phyloP scores from a whole-genome alignment of 257 asterid genomes.

The Plectranthus barbatus region DNA sequence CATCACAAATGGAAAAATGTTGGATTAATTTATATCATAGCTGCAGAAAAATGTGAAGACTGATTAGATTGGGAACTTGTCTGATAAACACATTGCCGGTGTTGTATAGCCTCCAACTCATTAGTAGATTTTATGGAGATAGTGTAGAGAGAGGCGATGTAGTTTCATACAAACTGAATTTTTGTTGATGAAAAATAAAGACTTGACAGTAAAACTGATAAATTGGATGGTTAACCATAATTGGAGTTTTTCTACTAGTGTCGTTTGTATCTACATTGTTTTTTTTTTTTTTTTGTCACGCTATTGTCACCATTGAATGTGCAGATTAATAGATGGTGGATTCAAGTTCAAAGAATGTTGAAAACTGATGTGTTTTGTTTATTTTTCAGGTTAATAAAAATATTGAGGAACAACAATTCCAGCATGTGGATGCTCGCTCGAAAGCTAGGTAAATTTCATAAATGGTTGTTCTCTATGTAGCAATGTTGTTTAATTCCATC shows the following conservation, averaged over 20 bases:
- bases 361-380: not conserved
- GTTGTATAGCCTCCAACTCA: not conserved
- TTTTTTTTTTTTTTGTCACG: not conserved
- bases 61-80: not conserved
- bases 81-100: not conserved
- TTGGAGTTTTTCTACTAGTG: not conserved
- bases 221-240: not conserved
- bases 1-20: not conserved
- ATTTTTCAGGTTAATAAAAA: conserved; percentile 41
- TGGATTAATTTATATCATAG: not conserved
- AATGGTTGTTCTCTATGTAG: not conserved
- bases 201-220: not conserved
- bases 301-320: not conserved
- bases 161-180: not conserved
- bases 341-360: too few species aligned
- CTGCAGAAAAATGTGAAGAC: too few species aligned
- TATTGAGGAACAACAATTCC: conserved; percentile 42
- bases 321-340: too few species aligned
- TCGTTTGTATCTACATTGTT: not conserved
- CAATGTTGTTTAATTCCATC: not conserved
- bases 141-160: not conserved
- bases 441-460: conserved; percentile 39
- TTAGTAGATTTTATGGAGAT: not conserved
- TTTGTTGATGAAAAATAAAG: not conserved
- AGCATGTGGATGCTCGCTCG: conserved; percentile 58